Evolutionary conservation across 805 yeast genomes (phyloP).

Genomic region (Monosporozyma yasuniensis): DNA sequence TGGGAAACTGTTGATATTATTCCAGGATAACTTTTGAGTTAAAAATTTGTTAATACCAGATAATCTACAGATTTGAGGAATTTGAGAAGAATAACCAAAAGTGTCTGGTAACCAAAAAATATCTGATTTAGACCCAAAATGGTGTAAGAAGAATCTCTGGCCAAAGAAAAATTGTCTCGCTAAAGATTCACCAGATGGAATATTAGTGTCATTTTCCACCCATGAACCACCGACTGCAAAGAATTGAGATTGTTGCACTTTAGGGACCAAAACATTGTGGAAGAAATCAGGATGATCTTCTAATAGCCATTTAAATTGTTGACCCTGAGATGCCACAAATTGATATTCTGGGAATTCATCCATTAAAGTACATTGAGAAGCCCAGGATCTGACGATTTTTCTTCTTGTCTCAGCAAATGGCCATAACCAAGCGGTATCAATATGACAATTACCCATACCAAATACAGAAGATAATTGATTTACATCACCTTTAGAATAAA

Average conservation of each 20-base stretch:
- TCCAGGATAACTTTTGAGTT: slow-evolving; percentile 95
- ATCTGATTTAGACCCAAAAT: slow-evolving; percentile 68
- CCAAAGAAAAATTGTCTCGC: slow-evolving; percentile 85
- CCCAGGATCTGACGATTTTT: slow-evolving; percentile 91
- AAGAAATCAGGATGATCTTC: slow-evolving; percentile 80
- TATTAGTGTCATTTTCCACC: slow-evolving; percentile 95
- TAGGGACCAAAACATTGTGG: slow-evolving; percentile 46
- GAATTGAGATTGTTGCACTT: slow-evolving; percentile 63
- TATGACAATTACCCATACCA: slow-evolving; percentile 92
- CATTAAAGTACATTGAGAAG: slow-evolving; percentile 77
- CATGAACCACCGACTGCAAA: slow-evolving; percentile 94
- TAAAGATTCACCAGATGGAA: slow-evolving; percentile 90
- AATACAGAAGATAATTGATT: slow-evolving; percentile 47
- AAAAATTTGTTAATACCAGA: slow-evolving; percentile 78
- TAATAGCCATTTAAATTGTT: slow-evolving; percentile 87
- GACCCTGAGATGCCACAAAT: slow-evolving; percentile 93
- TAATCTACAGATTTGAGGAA: slow-evolving; percentile 85
- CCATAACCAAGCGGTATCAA: slow-evolving; percentile 99
- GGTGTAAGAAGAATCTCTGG: slow-evolving; percentile 70
- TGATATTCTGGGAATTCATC: slow-evolving; percentile 87
- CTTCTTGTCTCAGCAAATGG: slow-evolving; percentile 96
- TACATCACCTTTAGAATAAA: slow-evolving; percentile 39
- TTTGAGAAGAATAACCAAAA: slow-evolving; percentile 90
- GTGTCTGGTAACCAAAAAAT: slow-evolving; percentile 96
- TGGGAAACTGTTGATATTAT: slow-evolving; percentile 86